Evolutionary conservation across 805 yeast genomes (phyloP), one percentile per base, ranked within the genome.

Genomic region (Teunomyces barrocoloradensis): DNA sequence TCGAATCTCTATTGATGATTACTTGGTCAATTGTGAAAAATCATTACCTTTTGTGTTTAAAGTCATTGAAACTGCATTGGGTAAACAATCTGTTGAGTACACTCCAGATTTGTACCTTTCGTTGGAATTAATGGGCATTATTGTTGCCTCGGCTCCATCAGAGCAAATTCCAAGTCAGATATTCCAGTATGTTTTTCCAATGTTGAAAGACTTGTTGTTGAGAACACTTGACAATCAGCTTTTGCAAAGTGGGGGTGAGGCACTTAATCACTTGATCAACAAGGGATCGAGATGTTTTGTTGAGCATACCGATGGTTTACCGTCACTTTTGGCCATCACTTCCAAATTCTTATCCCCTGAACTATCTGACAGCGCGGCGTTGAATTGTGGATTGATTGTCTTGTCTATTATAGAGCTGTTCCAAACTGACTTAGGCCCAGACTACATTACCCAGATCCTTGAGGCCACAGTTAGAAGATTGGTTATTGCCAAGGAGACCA

Each of bases 321-420:
- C 81, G 13, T 68, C 75, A 2, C 72, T 88, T n/a, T 67, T 94
- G 13, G 73, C 76, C 28, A 79, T 86, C 11, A 82, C 85, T 2
- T 79, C 87, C 3, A 82, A 82, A 57, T 79, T 89, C 44, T 73
- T 92, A 28, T 80, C 87, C 1, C 88, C 96, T 0, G 73, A 74
- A 6, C 71, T 87, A 47, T 78, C 86, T 12, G 97, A 90, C 55
- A 79, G 85, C 38, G 96, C 96, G 0, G 91, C 95, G 1, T 74
- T 84, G 66, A 85, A 87, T 48, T 79, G 88, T 38, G 97, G 92
- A 10, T 69, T 76, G 6, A 77, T 87, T 18, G 82, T 87, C 2
- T 72, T 79, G 9, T 77, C 85, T 0, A 70, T 85, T 29, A 73
- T 87, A 32, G 78, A 79, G 15, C 78, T 77, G 49, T 83, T 69